These are phyloP conservation scores for Populus hybrid DNA, from an alignment of 441 rosid genomes.

Conservation along the genomic window DNA sequence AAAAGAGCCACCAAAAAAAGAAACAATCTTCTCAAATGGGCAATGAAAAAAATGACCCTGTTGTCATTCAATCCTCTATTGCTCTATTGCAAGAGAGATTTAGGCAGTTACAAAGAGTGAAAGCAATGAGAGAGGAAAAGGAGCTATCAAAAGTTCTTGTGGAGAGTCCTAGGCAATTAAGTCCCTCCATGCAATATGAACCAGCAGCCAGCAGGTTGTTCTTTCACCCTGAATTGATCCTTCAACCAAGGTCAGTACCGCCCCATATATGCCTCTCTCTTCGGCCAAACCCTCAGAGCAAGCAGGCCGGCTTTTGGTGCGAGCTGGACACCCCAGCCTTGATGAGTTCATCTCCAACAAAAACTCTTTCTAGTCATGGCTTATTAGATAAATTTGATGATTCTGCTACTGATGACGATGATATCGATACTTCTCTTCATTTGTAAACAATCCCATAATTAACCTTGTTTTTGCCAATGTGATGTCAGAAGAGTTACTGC, in stretches of 20 bases:
- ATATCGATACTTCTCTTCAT: constrained; percentile 76
- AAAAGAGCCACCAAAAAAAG: not conserved
- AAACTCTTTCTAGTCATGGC: constrained; percentile 6
- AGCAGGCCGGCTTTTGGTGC: constrained; percentile 8
- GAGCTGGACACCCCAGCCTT: constrained; percentile 21
- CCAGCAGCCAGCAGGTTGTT: constrained; percentile 36
- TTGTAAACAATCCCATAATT: constrained; percentile 31
- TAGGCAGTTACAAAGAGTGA: too few relatives aligned
- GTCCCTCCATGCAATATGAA: constrained; percentile 24
- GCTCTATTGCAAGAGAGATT: constrained; percentile 74
- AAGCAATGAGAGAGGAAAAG: constrained; percentile 60
- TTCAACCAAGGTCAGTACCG: constrained; percentile 37
- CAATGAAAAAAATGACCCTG: constrained; percentile 40
- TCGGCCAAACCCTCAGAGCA: constrained; percentile 21
- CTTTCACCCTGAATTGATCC: constrained; percentile 33
- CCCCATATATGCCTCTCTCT: constrained; percentile 31
- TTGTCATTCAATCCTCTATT: constrained; percentile 56
- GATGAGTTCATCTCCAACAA: constrained; percentile 8
- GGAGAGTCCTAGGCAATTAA: constrained; percentile 19
- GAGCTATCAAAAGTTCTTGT: constrained; percentile 38
- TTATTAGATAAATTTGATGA: constrained; percentile 22
- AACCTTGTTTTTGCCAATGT: not conserved
- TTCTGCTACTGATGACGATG: constrained; percentile 29
- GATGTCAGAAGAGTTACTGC: not conserved
- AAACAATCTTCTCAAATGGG: constrained; percentile 32